Conservation (phyloP, 345 rosid species). For the Schrenkiella parvula region DNA sequence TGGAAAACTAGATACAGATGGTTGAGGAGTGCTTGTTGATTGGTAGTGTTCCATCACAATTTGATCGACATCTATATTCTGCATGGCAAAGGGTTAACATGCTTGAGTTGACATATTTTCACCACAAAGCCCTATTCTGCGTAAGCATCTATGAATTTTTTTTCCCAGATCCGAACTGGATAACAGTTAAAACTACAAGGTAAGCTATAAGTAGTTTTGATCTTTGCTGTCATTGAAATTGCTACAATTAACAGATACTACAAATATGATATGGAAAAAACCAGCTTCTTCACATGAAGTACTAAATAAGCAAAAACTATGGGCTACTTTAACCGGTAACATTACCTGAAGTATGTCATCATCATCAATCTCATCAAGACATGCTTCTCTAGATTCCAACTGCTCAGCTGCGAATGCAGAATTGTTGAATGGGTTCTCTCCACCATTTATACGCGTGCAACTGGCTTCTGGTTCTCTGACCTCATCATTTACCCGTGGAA, state of each 20-base stretch:
- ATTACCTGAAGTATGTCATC: constrained; percentile 83
- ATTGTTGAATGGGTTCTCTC: constrained; percentile 34
- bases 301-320: not conserved
- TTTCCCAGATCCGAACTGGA: not conserved
- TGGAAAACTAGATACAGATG: constrained; percentile 54
- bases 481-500: constrained; percentile 21
- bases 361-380: constrained; percentile 65
- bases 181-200: not conserved
- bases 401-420: constrained; percentile 30
- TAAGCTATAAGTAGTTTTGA: constrained; percentile 2
- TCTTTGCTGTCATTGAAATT: constrained; percentile 1
- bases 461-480: constrained; percentile 29
- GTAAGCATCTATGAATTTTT: constrained; percentile 5
- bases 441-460: constrained; percentile 25
- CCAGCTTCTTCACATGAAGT: not conserved
- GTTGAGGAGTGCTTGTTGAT: constrained; percentile 66
- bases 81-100: constrained; percentile 32
- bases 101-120: constrained; percentile 22
- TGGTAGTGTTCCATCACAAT: constrained; percentile 85
- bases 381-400: constrained; percentile 36
- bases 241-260: constrained; percentile 1
- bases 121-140: constrained; percentile 37
- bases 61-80: constrained; percentile 92
- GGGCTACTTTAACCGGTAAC: not conserved
- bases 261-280: not conserved